Percentiles rank a stretch among this genome's conserved stretches.
Evolutionary conservation across 2,329 filamentous ascomycete species (phyloP).

Genomic region (Hypoxylon sp.): DNA sequence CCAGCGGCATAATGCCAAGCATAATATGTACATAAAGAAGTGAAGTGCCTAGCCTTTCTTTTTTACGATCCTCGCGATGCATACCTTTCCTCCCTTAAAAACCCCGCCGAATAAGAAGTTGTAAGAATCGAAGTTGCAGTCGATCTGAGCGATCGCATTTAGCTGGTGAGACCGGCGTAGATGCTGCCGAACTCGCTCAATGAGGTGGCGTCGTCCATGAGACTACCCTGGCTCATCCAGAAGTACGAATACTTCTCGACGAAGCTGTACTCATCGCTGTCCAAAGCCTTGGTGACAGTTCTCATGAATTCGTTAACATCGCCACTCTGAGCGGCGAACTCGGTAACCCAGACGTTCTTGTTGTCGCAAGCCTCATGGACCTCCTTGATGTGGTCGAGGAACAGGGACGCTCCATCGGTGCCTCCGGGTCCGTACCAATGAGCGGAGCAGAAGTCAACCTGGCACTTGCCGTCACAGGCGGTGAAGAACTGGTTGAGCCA

Average conservation of each 20-base stretch:
- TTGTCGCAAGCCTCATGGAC: constrained; percentile 56
- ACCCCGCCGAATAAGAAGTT: constrained; percentile 35
- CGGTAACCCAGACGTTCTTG: constrained; percentile 69
- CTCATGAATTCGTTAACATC: constrained; percentile 59
- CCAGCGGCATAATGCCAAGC: constrained; percentile 9
- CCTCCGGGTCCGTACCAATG: constrained; percentile 69
- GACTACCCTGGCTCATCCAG: constrained; percentile 55
- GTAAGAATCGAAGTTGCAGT: constrained; percentile 23
- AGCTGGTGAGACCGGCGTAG: constrained; percentile 56
- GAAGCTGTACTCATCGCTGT: constrained; percentile 56
- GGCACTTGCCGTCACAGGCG: constrained; percentile 61
- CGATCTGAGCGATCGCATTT: constrained; percentile 23
- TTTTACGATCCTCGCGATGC: constrained; percentile 31
- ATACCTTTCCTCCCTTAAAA: constrained; percentile 17
- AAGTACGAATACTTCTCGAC: constrained; percentile 67
- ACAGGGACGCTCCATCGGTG: constrained; percentile 53
- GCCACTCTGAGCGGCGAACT: constrained; percentile 65
- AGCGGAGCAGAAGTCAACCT: constrained; percentile 66
- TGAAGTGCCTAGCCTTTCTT: constrained; percentile 21
- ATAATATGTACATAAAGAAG: constrained; percentile 37
- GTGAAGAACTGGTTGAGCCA: constrained; percentile 64
- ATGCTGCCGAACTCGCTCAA: constrained; percentile 59
- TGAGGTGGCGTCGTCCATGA: constrained; percentile 52
- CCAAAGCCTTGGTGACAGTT: constrained; percentile 58
- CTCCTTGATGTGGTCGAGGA: constrained; percentile 62